Evolutionary conservation across 1,139 yeast genomes (phyloP), one percentile per base, ranked within the genome.

Genomic region (Hyphopichia buzzinii): DNA sequence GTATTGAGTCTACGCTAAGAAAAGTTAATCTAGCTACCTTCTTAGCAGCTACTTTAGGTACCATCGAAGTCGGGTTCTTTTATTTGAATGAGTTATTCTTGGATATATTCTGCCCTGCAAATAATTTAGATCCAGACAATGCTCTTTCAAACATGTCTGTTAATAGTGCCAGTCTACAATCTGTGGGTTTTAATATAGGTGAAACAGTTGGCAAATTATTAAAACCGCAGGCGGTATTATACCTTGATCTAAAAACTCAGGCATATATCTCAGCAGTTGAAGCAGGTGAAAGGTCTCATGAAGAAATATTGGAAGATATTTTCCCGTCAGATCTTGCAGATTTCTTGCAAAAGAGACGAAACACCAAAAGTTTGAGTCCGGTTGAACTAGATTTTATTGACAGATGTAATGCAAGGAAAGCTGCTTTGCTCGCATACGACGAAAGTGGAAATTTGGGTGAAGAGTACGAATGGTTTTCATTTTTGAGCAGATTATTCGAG

Each of bases 181-280:
- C 66, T 10, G 57, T 67, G 43, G 54, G 55, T 49, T 48, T 65
- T 40, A 50, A 62, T 2, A 58, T 72, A 25, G 74, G 74, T 3
- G 72, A 65, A 32, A 54, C 51, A 30, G 68, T 70, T 12, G 77
- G 78, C 1, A 82, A 86, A 47, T 66, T 92, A 31, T 65, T 87
- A 41, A 89, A 89, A 55, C 79, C 85, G 5, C 95, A 86, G 48
- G 89, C 95, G 0, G 80, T 78, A 2, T 62, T 92, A 37, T 88
- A 74, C 49, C 68, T 92, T 36, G 97, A 92, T 49, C 70, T 92
- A 53, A 92, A 92, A 55, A 92, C 98, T 0, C 98, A 92, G 59
- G 96, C 96, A 0, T 92, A 81, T 52, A 89, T 92, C 17, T 83
- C 96, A 0, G 96, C 95, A 0, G 63, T 90, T 44, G 87, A 84